phyloP scores from a whole-genome alignment of 2,329 filamentous ascomycete species.

The Trichoderma afroharzianum region DNA sequence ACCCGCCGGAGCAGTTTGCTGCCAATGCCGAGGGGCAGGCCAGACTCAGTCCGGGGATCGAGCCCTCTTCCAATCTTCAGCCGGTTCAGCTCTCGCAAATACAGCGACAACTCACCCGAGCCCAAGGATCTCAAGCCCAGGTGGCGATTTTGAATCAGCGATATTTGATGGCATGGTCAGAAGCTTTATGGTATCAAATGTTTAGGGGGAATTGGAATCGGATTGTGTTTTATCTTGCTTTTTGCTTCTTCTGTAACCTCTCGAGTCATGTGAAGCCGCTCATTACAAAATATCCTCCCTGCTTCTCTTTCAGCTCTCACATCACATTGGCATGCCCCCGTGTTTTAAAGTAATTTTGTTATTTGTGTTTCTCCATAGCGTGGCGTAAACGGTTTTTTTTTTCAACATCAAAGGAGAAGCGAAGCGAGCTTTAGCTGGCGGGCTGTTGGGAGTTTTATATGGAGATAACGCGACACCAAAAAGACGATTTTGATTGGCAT shows the following conservation, averaged over 20 bases:
- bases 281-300: conserved; percentile 1
- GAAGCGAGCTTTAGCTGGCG: conserved; percentile 6
- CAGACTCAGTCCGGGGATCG: conserved; percentile 39
- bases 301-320: conserved; percentile 12
- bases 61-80: conserved; percentile 48
- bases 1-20: conserved; percentile 53
- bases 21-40: conserved; percentile 41
- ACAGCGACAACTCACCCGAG: conserved; percentile 36
- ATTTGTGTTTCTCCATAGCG: conserved; percentile 19
- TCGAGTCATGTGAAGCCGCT: not conserved
- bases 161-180: not conserved
- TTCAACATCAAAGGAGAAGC: not conserved
- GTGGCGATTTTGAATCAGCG: conserved; percentile 35
- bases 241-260: not conserved
- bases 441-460: not conserved
- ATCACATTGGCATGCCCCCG: conserved; percentile 6
- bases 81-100: conserved; percentile 42
- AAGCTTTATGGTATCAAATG: not conserved
- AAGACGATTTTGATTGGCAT: not conserved
- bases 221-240: conserved; percentile 9
- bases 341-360: conserved; percentile 8
- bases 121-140: conserved; percentile 45
- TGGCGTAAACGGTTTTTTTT: conserved; percentile 21
- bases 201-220: not conserved
- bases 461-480: conserved; percentile 13